Conservation (phyloP, 768 basidiomycete species). For the Russula earlei region DNA sequence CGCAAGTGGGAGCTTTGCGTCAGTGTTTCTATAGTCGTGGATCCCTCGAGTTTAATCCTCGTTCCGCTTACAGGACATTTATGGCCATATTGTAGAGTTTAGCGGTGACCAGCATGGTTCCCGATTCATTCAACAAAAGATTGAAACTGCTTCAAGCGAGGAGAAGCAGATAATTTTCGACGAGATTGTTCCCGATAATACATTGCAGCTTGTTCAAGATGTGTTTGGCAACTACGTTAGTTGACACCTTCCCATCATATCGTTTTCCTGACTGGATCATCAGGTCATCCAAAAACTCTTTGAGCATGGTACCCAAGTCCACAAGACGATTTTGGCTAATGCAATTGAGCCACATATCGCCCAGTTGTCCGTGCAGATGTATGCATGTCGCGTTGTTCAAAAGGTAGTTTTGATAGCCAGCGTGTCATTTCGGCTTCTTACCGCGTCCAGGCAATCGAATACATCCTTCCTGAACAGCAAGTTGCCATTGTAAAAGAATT, state of each 20-base stretch:
- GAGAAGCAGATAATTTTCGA: conserved; percentile 75
- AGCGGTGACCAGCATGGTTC: conserved; percentile 94
- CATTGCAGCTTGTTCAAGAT: conserved; percentile 73
- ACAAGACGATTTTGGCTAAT: conserved; percentile 59
- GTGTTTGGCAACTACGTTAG: conserved; percentile 95
- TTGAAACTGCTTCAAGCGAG: conserved; percentile 66
- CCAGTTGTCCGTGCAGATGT: conserved; percentile 78
- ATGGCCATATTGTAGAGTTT: conserved; percentile 82
- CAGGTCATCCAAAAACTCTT: conserved; percentile 93
- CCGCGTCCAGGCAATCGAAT: conserved; percentile 66
- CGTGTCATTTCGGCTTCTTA: conserved; percentile 8
- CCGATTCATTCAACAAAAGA: conserved; percentile 88
- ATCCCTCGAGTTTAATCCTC: background rate
- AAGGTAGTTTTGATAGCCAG: conserved; percentile 44
- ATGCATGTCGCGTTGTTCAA: conserved; percentile 93
- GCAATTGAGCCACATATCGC: conserved; percentile 74
- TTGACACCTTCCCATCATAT: conserved; percentile 3
- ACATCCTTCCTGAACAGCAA: conserved; percentile 71
- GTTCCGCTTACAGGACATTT: conserved; percentile 56
- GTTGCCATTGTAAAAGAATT: conserved; percentile 65
- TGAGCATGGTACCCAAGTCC: conserved; percentile 70
- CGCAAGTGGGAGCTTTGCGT: conserved; percentile 73
- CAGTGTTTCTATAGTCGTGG: background rate
- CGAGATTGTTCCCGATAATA: conserved; percentile 74
- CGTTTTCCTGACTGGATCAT: conserved; percentile 7